These are phyloP conservation scores for Cercospora sp. DNA, from an alignment of 2,329 filamentous ascomycete genomes.

Conservation along the genomic window DNA sequence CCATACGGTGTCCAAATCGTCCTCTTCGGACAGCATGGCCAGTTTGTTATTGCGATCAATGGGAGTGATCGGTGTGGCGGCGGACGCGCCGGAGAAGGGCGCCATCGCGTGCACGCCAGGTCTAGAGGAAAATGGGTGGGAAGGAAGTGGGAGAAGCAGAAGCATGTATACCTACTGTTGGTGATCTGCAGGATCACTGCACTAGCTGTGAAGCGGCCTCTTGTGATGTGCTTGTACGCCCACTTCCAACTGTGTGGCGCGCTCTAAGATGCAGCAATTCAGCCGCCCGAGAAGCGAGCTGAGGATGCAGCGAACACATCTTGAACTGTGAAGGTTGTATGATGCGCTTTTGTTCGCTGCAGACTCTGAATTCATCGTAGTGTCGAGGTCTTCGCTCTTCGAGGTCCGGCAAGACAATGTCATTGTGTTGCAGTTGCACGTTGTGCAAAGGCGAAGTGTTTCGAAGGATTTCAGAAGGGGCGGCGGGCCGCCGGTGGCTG, in stretches of 20 bases:
- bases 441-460: background rate
- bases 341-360: background rate
- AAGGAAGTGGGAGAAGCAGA: background rate
- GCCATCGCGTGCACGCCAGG: background rate
- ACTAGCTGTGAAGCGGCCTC: background rate
- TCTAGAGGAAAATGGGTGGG: background rate
- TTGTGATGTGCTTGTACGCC: background rate
- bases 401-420: background rate
- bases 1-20: constrained; percentile 13
- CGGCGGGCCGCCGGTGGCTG: background rate
- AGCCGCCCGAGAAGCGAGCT: background rate
- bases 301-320: background rate
- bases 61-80: background rate
- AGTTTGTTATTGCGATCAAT: background rate
- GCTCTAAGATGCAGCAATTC: background rate
- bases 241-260: background rate
- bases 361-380: background rate
- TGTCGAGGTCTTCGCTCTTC: background rate
- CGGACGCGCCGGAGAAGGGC: background rate
- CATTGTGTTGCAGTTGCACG: background rate
- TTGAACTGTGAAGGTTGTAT: background rate
- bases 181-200: constrained; percentile 1
- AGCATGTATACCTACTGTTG: background rate
- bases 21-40: constrained; percentile 1
- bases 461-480: background rate